A percentile compares a stretch with the other conserved stretches of the same genome.
These are phyloP conservation scores for Pichia sp. DNA, from an alignment of 1,139 yeast species.

Conservation along the genomic window DNA sequence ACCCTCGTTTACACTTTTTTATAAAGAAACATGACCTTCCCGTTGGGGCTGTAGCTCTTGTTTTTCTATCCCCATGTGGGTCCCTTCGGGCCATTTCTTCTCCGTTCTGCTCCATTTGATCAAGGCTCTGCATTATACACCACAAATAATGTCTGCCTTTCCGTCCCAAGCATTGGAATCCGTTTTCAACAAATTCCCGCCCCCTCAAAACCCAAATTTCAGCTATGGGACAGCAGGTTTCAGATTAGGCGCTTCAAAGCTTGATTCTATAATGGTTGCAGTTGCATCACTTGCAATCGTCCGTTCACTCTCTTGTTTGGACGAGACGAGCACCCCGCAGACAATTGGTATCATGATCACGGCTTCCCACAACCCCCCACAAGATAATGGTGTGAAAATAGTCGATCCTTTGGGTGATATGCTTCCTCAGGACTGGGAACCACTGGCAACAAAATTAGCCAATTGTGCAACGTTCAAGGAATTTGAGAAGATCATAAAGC, in stretches of 20 bases:
- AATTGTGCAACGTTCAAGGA: conserved; percentile 47
- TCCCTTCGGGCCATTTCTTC: too few species aligned
- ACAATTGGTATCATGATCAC: conserved; percentile 92
- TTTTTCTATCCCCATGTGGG: background rate
- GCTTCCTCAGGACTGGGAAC: conserved; percentile 85
- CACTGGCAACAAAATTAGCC: conserved; percentile 73
- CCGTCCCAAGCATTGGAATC: conserved; percentile 35
- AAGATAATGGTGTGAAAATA: conserved; percentile 92
- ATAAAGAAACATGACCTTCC: background rate
- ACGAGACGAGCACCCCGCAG: conserved; percentile 35
- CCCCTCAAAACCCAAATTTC: conserved; percentile 45
- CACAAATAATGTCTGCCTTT: conserved; percentile 7
- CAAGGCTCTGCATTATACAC: background rate
- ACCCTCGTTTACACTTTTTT: background rate
- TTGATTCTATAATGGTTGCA: conserved; percentile 82
- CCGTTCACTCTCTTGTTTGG: conserved; percentile 66
- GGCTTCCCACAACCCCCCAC: conserved; percentile 95
- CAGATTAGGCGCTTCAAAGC: conserved; percentile 63
- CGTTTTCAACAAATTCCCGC: conserved; percentile 36
- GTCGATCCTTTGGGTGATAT: conserved; percentile 93
- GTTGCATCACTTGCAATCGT: conserved; percentile 80
- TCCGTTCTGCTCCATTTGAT: too few species aligned
- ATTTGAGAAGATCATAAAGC: conserved; percentile 33
- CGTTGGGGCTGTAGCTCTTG: background rate
- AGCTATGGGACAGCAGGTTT: conserved; percentile 97